These are phyloP conservation scores for Gaertneriomyces semiglobifer DNA, from an alignment of 192 early-diverging fungal species.

Conservation along the genomic window DNA sequence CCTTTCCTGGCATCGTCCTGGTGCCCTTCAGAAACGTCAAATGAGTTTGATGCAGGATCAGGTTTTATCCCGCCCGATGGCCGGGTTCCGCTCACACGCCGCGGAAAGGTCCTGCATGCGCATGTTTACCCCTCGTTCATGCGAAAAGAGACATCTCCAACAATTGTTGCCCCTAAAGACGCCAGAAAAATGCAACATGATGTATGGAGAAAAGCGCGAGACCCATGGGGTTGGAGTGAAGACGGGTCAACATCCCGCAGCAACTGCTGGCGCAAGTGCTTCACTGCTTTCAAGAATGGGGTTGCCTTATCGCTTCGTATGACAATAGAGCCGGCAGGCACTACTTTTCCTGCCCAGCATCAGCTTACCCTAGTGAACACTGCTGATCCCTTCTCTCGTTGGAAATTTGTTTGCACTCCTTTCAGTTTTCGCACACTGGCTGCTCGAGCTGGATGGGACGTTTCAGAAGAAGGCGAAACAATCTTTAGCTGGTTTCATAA, in stretches of 20 bases:
- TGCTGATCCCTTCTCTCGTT: conserved; percentile 36
- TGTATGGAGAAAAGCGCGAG: too few species aligned
- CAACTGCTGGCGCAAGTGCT: too few species aligned
- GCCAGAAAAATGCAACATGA: too few species aligned
- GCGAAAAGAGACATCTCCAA: neutral
- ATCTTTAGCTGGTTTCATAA: conserved; percentile 32
- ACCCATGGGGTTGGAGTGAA: too few species aligned
- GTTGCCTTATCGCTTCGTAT: too few species aligned
- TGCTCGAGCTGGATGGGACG: conserved; percentile 24
- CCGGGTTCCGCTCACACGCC: neutral
- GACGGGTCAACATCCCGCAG: too few species aligned
- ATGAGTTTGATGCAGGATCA: neutral
- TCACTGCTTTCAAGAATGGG: too few species aligned
- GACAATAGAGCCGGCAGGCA: too few species aligned
- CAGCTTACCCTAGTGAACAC: conserved; percentile 21
- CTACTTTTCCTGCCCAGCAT: conserved; percentile 22
- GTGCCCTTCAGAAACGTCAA: too few species aligned
- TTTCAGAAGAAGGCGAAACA: conserved; percentile 1
- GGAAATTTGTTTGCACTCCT: conserved; percentile 24
- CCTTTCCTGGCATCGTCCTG: too few species aligned
- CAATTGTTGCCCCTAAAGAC: too few species aligned
- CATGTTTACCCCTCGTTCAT: conserved; percentile 2
- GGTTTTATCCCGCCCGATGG: conserved; percentile 2
- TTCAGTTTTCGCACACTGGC: conserved; percentile 38
- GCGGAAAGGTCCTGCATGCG: neutral